Evolutionary conservation across 129 eudicot species (phyloP).

Genomic region (Lactuca saligna): DNA sequence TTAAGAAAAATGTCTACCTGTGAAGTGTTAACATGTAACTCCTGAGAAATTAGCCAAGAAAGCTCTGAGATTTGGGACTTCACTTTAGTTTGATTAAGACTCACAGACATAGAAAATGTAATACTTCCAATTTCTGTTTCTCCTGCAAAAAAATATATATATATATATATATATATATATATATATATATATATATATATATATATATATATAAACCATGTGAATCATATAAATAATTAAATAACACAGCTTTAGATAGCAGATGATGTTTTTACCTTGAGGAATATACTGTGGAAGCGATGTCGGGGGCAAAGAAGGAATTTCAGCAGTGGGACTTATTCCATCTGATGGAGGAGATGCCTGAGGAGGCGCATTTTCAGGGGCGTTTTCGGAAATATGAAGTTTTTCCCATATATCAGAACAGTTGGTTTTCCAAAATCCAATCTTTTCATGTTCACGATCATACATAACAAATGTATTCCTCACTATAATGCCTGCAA

Average conservation of each 20-base stretch:
- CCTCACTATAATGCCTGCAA: constrained; percentile 84
- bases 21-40: constrained; percentile 58
- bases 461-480: constrained; percentile 95
- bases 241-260: constrained; percentile 7
- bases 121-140: constrained; percentile 53
- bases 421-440: constrained; percentile 99
- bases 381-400: constrained; percentile 30
- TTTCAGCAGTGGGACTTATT: constrained; percentile 37
- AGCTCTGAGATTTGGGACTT: constrained; percentile 65
- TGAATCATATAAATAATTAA: not conserved
- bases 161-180: not conserved
- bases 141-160: constrained; percentile 43
- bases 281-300: constrained; percentile 39
- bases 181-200: not conserved
- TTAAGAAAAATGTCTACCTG: no score
- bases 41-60: constrained; percentile 56
- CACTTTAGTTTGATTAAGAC: constrained; percentile 43
- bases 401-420: constrained; percentile 87
- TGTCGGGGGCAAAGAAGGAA: constrained; percentile 59
- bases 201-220: not conserved
- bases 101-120: constrained; percentile 53
- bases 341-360: constrained; percentile 41
- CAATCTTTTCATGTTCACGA: constrained; percentile 84
- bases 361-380: constrained; percentile 36
- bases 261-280: constrained; percentile 49